Evolutionary conservation across 2,329 filamentous ascomycete species (phyloP).

Genomic region (Paracamarosporium sp.): DNA sequence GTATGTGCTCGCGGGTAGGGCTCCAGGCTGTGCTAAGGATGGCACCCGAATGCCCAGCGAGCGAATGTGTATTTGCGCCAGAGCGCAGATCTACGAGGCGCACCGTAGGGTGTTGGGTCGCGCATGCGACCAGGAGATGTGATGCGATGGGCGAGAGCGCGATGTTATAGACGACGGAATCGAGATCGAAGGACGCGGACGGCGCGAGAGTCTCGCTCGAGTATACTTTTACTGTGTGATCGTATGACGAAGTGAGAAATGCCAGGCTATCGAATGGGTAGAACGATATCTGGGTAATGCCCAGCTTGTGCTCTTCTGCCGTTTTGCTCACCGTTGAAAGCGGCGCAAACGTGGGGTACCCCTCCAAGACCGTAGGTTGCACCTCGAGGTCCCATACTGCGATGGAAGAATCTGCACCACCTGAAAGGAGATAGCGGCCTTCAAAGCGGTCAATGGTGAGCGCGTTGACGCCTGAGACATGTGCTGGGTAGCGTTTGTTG

Average conservation of each 20-base stretch:
- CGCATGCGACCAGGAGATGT: constrained; percentile 83
- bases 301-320: constrained; percentile 64
- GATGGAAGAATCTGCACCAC: constrained; percentile 83
- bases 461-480: constrained; percentile 79
- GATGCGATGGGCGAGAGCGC: constrained; percentile 75
- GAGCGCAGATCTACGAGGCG: constrained; percentile 87
- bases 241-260: constrained; percentile 79
- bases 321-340: constrained; percentile 36
- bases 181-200: constrained; percentile 72
- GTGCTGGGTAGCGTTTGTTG: constrained; percentile 62
- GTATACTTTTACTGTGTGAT: constrained; percentile 79
- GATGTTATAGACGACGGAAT: constrained; percentile 76
- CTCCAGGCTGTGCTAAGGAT: constrained; percentile 78
- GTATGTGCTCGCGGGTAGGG: constrained; percentile 76
- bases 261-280: constrained; percentile 79
- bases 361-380: constrained; percentile 20
- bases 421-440: constrained; percentile 79
- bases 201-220: constrained; percentile 67
- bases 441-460: constrained; percentile 84
- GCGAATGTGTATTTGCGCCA: constrained; percentile 67
- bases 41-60: constrained; percentile 59
- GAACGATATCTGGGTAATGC: constrained; percentile 78
- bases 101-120: constrained; percentile 83
- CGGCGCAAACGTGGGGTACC: constrained; percentile 30
- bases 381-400: constrained; percentile 84